Percentiles rank a stretch among this genome's conserved stretches.
Evolutionary conservation across 768 basidiomycete species (phyloP).

Genomic region (Suillus plorans): DNA sequence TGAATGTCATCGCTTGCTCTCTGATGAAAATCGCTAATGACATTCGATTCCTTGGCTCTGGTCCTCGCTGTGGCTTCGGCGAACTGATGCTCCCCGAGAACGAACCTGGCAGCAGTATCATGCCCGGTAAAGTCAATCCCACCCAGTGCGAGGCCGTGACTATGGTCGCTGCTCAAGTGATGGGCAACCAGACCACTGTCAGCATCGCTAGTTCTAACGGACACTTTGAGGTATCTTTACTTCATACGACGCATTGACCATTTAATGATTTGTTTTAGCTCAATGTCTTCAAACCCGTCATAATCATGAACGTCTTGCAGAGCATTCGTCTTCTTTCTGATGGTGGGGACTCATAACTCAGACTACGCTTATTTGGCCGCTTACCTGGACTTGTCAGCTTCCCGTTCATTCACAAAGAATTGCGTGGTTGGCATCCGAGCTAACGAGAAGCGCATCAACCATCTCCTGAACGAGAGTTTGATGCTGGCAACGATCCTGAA

Average conservation of each 20-base stretch:
- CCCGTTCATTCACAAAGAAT: conserved; percentile 94
- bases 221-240: conserved; percentile 82
- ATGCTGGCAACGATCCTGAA: conserved; percentile 99
- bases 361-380: neutral
- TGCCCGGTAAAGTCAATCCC: conserved; percentile 99
- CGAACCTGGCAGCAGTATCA: conserved; percentile 98
- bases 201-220: conserved; percentile 92
- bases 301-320: conserved; percentile 97
- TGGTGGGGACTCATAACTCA: conserved; percentile 47
- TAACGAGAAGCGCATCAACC: conserved; percentile 90
- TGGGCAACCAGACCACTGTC: conserved; percentile 94
- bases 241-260: conserved; percentile 6
- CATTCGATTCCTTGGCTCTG: conserved; percentile 95
- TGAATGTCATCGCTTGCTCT: conserved; percentile 95
- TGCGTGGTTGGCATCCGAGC: conserved; percentile 96
- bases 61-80: conserved; percentile 95
- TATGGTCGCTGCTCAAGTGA: conserved; percentile 98
- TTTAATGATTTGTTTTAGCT: conserved; percentile 47
- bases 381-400: conserved; percentile 43
- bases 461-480: conserved; percentile 89
- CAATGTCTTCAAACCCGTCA: conserved; percentile 99
- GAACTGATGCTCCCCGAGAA: conserved; percentile 96
- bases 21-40: conserved; percentile 99
- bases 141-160: conserved; percentile 99
- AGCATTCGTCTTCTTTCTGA: conserved; percentile 92